Percentiles rank a stretch among this genome's conserved stretches.
Conservation (phyloP, 2,329 filamentous ascomycete genomes). For the Mycosphaerella arachidis region DNA sequence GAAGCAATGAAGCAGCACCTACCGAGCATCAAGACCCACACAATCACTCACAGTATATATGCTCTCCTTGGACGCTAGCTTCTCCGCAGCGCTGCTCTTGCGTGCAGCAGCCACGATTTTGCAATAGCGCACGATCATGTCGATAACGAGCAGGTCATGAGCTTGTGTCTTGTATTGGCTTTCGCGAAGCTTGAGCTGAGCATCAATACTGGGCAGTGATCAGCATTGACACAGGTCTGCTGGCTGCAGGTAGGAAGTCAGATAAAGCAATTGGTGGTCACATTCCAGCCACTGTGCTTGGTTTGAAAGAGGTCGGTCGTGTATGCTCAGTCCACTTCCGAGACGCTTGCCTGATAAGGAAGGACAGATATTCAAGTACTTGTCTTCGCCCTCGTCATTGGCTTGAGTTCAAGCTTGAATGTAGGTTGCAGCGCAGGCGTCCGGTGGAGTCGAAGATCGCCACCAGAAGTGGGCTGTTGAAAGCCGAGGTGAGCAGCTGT, state of each 20-base stretch:
- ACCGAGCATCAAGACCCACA: background rate
- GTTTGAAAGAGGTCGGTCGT: background rate
- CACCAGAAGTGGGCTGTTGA: background rate
- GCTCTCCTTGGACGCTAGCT: background rate
- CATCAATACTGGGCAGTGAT: constrained; percentile 16
- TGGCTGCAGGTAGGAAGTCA: background rate
- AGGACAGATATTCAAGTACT: background rate
- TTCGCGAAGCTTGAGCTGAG: constrained; percentile 11
- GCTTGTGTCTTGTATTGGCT: constrained; percentile 1
- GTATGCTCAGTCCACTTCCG: background rate
- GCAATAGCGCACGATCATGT: constrained; percentile 10
- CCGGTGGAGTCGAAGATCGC: background rate
- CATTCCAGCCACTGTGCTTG: background rate
- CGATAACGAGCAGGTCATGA: constrained; percentile 20
- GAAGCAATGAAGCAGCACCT: constrained; percentile 8
- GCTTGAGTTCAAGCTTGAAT: background rate
- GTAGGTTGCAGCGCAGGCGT: background rate
- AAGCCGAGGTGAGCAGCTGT: background rate
- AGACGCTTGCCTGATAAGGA: background rate
- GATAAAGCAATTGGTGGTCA: background rate
- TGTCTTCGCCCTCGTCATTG: background rate
- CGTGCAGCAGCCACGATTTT: background rate
- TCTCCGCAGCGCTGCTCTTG: background rate
- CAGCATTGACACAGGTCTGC: constrained; percentile 2
- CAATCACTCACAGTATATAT: background rate